phyloP scores from a whole-genome alignment of 805 yeast species.

The Teunomyces atbi region DNA sequence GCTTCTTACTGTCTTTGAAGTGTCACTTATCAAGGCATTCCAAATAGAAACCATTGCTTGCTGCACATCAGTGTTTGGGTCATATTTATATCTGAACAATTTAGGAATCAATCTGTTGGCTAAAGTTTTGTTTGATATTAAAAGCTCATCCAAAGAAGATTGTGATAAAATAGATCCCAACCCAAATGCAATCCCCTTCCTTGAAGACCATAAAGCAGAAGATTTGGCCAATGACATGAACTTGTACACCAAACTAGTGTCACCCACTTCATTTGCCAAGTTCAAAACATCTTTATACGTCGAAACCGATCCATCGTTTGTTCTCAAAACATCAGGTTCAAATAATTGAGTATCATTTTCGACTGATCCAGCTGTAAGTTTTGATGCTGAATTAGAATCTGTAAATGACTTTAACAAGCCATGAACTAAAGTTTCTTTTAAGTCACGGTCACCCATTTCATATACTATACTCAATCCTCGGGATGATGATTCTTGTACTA shows the following conservation, averaged over 20 bases:
- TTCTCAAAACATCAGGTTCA: slow-evolving; percentile 75
- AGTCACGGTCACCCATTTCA: slow-evolving; percentile 66
- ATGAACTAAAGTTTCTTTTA: slow-evolving; percentile 71
- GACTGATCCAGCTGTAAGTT: slow-evolving; percentile 61
- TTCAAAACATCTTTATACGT: slow-evolving; percentile 88
- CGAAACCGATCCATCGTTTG: slow-evolving; percentile 82
- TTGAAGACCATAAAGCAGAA: slow-evolving; percentile 86
- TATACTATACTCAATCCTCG: slow-evolving; percentile 81
- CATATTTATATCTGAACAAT: slow-evolving; percentile 78
- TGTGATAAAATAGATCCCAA: slow-evolving; percentile 81
- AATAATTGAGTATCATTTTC: slow-evolving; percentile 80
- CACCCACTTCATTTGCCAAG: slow-evolving; percentile 92
- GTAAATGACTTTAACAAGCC: slow-evolving; percentile 77
- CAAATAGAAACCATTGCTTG: slow-evolving; percentile 87
- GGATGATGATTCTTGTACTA: slow-evolving; percentile 90
- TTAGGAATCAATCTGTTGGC: slow-evolving; percentile 72
- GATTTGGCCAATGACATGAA: slow-evolving; percentile 90
- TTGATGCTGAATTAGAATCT: slow-evolving; percentile 51
- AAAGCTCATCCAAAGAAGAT: slow-evolving; percentile 62
- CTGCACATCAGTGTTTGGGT: slow-evolving; percentile 74
- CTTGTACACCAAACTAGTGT: slow-evolving; percentile 88
- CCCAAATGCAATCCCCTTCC: slow-evolving; percentile 94
- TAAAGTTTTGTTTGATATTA: slow-evolving; percentile 52
- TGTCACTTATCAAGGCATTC: slow-evolving; percentile 64
- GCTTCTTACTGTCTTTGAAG: slow-evolving; percentile 50